Conservation (phyloP, 306 rosid species). For the Lathyrus oleraceus region DNA sequence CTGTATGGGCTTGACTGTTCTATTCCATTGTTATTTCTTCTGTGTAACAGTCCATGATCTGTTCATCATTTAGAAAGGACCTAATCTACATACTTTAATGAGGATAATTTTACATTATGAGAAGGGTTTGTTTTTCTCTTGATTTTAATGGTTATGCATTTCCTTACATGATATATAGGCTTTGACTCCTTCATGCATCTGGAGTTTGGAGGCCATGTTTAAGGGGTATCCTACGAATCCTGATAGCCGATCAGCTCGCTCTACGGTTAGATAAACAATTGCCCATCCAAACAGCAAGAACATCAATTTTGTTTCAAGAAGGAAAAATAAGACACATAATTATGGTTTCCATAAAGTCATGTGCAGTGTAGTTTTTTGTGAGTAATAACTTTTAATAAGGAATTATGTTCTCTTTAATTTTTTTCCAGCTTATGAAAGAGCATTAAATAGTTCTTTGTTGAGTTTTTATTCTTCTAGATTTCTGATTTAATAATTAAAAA, state of each 20-base stretch:
- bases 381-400: slow-evolving; percentile 8
- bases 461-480: neutral
- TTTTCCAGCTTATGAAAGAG: slow-evolving; percentile 7
- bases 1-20: too few species aligned
- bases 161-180: slow-evolving; percentile 33
- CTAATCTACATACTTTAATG: too few species aligned
- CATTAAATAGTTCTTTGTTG: neutral
- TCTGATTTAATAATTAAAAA: neutral
- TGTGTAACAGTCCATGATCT: too few species aligned
- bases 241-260: slow-evolving; percentile 41
- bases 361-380: slow-evolving; percentile 4
- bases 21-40: too few species aligned
- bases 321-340: neutral
- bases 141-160: too few species aligned
- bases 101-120: too few species aligned
- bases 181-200: slow-evolving; percentile 36
- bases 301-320: slow-evolving; percentile 14
- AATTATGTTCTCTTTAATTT: neutral
- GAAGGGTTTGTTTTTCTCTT: too few species aligned
- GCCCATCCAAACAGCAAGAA: slow-evolving; percentile 6
- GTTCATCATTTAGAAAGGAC: too few species aligned
- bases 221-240: slow-evolving; percentile 43
- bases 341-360: slow-evolving; percentile 20
- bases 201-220: slow-evolving; percentile 33
- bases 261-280: slow-evolving; percentile 31